Evolutionary conservation across 2,329 filamentous ascomycete genomes (phyloP).

Genomic region (Cyphellophora attinorum): DNA sequence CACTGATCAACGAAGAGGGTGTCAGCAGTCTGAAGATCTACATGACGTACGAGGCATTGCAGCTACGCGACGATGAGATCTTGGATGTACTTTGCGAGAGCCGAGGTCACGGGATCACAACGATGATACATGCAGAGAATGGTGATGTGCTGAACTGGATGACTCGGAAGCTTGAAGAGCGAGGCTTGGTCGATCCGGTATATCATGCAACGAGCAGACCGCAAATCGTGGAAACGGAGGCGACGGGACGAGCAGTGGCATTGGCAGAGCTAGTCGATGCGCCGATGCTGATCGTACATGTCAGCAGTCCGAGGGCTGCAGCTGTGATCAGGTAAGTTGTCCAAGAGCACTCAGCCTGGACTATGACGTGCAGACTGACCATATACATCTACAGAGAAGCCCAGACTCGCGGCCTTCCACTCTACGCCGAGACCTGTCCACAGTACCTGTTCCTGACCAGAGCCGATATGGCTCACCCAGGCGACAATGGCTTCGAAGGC

Average conservation of each 20-base stretch:
- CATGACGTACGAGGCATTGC: constrained; percentile 36
- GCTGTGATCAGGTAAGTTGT: no score
- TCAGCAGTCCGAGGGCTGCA: constrained; percentile 39
- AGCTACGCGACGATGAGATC: constrained; percentile 30
- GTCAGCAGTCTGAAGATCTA: constrained; percentile 38
- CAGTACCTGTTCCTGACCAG: constrained; percentile 49
- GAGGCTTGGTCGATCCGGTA: constrained; percentile 20
- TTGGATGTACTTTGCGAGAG: constrained; percentile 32
- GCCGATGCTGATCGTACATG: constrained; percentile 46
- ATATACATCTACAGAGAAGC: no score
- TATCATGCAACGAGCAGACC: constrained; percentile 33
- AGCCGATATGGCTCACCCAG: constrained; percentile 32
- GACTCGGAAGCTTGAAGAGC: constrained; percentile 8
- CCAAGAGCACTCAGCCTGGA: no score
- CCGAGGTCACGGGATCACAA: constrained; percentile 31
- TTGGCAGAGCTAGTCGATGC: constrained; percentile 40
- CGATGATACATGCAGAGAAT: constrained; percentile 40
- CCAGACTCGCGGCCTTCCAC: constrained; percentile 40
- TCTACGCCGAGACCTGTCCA: constrained; percentile 50
- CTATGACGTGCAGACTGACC: no score
- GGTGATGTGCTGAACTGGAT: constrained; percentile 31
- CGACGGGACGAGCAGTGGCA: constrained; percentile 38
- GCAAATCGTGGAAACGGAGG: constrained; percentile 31
- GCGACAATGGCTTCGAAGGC: constrained; percentile 25
- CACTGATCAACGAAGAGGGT: constrained; percentile 26